A percentile compares a stretch with the other conserved stretches of the same genome.
phyloP scores from a whole-genome alignment of 768 basidiomycete species.

The Suillus variegatus region DNA sequence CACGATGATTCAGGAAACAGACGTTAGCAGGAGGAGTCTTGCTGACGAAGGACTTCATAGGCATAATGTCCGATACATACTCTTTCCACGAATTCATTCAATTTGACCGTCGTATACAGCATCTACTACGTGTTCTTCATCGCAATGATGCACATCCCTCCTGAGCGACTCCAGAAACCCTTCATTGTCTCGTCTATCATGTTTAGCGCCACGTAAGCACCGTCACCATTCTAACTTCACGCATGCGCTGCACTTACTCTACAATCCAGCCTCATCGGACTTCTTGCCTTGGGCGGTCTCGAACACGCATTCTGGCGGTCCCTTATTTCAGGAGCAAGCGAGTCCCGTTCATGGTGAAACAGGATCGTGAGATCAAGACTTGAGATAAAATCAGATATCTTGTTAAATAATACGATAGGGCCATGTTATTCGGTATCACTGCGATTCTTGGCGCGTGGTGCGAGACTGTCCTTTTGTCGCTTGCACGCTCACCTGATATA shows the following conservation, averaged over 20 bases:
- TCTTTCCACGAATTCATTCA: neutral
- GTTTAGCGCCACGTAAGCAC: neutral
- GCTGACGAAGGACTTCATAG: constrained; percentile 2
- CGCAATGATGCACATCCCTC: neutral
- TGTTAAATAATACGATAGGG: neutral
- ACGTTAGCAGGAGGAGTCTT: neutral
- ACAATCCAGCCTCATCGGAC: constrained; percentile 17
- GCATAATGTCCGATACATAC: neutral
- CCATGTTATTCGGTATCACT: constrained; percentile 1
- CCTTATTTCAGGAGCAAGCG: constrained; percentile 13
- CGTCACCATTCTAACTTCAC: neutral
- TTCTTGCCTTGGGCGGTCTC: constrained; percentile 19
- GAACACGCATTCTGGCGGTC: constrained; percentile 17
- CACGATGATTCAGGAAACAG: neutral
- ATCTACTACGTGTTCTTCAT: neutral
- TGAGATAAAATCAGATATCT: neutral
- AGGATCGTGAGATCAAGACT: neutral
- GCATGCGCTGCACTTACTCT: neutral
- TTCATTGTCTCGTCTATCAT: neutral
- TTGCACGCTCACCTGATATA: neutral
- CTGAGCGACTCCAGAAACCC: neutral
- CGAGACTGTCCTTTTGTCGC: neutral
- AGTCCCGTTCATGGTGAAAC: constrained; percentile 10
- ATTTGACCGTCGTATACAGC: neutral
- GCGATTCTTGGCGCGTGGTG: constrained; percentile 1